These are phyloP conservation scores for Spergularia marina DNA, from an alignment of 148 eudicot genomes.

Conservation along the genomic window DNA sequence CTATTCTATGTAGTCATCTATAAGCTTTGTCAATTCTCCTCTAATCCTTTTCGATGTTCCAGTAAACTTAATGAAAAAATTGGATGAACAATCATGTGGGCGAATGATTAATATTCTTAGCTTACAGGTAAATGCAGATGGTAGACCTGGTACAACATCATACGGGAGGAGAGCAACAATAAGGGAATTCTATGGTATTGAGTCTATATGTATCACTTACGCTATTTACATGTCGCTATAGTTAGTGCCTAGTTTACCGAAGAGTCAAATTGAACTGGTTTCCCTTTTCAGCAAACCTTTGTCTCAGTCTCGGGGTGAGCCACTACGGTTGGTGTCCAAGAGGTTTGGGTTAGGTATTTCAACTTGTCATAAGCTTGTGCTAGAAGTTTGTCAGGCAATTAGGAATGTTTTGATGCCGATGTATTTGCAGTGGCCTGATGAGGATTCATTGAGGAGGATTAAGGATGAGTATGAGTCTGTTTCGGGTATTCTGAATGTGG, in stretches of 20 bases:
- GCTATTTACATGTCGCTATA: too few relatives aligned
- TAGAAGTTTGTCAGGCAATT: conserved; percentile 86
- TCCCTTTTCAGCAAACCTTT: background rate
- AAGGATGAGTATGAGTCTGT: conserved; percentile 53
- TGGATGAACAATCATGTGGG: background rate
- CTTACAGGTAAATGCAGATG: conserved; percentile 48
- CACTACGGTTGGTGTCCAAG: conserved; percentile 75
- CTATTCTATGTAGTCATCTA: conserved; percentile 47
- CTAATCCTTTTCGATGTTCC: background rate
- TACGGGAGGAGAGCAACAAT: conserved; percentile 48
- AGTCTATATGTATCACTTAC: background rate
- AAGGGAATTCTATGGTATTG: conserved; percentile 54
- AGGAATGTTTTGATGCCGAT: conserved; percentile 78
- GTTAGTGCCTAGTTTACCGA: background rate
- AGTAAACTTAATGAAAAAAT: background rate
- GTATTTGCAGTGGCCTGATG: conserved; percentile 76
- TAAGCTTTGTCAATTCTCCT: conserved; percentile 39
- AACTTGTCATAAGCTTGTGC: conserved; percentile 89
- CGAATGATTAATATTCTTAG: conserved; percentile 10
- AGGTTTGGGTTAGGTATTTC: conserved; percentile 89
- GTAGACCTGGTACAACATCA: conserved; percentile 36
- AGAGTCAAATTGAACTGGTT: background rate
- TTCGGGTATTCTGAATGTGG: conserved; percentile 74
- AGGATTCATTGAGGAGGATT: conserved; percentile 33
- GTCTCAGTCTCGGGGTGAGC: conserved; percentile 58